These are phyloP conservation scores for Solanum chiquidenum DNA, from an alignment of 257 asterid species.

Conservation along the genomic window DNA sequence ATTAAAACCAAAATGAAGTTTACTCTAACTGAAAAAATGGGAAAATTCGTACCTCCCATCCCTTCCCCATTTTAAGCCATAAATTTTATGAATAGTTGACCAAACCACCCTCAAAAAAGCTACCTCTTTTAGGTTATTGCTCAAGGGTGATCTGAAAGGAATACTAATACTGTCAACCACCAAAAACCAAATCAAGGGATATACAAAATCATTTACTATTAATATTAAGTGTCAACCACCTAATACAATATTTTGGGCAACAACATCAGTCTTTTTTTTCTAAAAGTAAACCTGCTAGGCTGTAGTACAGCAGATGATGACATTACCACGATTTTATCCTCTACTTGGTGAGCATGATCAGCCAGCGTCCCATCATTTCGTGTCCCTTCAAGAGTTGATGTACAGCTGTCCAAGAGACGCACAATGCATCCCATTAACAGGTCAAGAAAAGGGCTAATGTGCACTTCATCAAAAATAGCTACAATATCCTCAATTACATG, in stretches of 20 bases:
- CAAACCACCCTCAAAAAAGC: not conserved
- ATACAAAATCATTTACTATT: not conserved
- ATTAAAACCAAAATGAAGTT: not conserved
- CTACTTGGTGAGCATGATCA: slow-evolving; percentile 23
- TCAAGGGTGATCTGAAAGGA: not conserved
- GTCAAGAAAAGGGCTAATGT: slow-evolving; percentile 58
- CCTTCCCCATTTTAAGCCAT: not conserved
- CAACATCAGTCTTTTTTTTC: not conserved
- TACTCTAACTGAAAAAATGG: not conserved
- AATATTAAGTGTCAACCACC: not conserved
- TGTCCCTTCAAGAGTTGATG: slow-evolving; percentile 31
- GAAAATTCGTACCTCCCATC: not conserved
- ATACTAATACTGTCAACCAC: not conserved
- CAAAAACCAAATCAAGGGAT: not conserved
- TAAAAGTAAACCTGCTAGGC: not conserved
- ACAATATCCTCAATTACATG: slow-evolving; percentile 77
- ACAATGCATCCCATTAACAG: slow-evolving; percentile 58
- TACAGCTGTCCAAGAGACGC: slow-evolving; percentile 59
- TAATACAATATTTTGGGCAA: not conserved
- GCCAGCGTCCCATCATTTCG: slow-evolving; percentile 21
- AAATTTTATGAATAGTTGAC: not conserved
- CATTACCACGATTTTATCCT: slow-evolving; percentile 41
- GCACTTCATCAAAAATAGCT: slow-evolving; percentile 72
- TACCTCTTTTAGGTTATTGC: not conserved
- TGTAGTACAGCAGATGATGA: not conserved